phyloP scores from a whole-genome alignment of 148 eudicot genomes.

The Persicaria maculosa region DNA sequence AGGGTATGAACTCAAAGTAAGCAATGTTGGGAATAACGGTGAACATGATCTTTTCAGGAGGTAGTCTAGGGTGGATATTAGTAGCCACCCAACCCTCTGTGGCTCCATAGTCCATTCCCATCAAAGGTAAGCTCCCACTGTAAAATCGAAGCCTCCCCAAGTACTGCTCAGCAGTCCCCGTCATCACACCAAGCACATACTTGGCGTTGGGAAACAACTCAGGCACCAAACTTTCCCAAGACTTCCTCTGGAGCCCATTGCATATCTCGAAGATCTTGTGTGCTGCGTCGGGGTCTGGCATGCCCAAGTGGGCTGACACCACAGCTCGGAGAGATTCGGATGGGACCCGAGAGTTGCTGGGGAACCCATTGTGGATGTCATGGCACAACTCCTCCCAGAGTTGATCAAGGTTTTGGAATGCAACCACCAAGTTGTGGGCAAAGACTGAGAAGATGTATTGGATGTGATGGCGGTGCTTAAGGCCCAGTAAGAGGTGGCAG shows the following conservation, averaged over 20 bases:
- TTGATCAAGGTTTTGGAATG: conserved; percentile 38
- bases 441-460: conserved; percentile 49
- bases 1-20: conserved; percentile 56
- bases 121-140: conserved; percentile 36
- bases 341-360: background rate
- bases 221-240: conserved; percentile 50
- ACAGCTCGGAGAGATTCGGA: background rate
- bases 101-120: conserved; percentile 56
- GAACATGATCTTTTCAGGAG: conserved; percentile 42
- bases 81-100: conserved; percentile 64
- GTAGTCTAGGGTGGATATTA: conserved; percentile 44
- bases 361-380: background rate
- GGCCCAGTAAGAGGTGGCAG: conserved; percentile 61
- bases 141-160: conserved; percentile 47
- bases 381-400: background rate
- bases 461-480: conserved; percentile 34
- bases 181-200: conserved; percentile 56
- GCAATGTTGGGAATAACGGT: conserved; percentile 52
- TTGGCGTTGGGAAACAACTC: conserved; percentile 50
- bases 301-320: background rate
- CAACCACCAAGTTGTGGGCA: conserved; percentile 49
- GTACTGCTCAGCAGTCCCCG: conserved; percentile 62
- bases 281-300: background rate
- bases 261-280: background rate
- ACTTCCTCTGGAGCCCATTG: conserved; percentile 28